These are phyloP conservation scores for Ceratocystis eucalypticola DNA, from an alignment of 2,329 filamentous ascomycete genomes.

Conservation along the genomic window DNA sequence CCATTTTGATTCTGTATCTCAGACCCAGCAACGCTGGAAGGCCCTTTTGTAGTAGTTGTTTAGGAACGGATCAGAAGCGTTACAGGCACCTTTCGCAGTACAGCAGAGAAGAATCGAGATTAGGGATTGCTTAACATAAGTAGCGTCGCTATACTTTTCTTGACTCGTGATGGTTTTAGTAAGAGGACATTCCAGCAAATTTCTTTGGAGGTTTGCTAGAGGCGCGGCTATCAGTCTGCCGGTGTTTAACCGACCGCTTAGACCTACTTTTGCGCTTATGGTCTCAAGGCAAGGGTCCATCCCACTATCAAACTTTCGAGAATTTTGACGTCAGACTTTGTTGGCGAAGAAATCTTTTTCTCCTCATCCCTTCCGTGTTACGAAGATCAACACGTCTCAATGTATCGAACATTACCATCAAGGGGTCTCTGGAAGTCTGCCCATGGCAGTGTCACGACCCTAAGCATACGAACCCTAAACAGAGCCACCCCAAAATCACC, in stretches of 20 bases:
- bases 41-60: not conserved
- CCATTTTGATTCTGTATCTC: slow-evolving; percentile 30
- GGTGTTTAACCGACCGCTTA: not conserved
- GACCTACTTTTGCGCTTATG: not conserved
- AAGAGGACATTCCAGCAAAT: slow-evolving; percentile 5
- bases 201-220: slow-evolving; percentile 13
- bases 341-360: slow-evolving; percentile 11
- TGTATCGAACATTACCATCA: slow-evolving; percentile 17
- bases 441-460: not conserved
- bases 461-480: not conserved
- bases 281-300: not conserved
- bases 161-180: not conserved
- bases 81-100: not conserved
- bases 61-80: not conserved
- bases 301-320: slow-evolving; percentile 5
- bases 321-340: slow-evolving; percentile 10
- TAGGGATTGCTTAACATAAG: not conserved
- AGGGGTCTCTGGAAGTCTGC: slow-evolving; percentile 11
- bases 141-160: not conserved
- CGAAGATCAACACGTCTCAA: not conserved
- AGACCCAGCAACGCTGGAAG: not conserved
- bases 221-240: slow-evolving; percentile 1
- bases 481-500: not conserved
- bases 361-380: not conserved
- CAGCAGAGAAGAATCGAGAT: not conserved